Base-by-base conservation (phyloP, 768 basidiomycete genomes). In the Neoboletus brunneissimus region DNA sequence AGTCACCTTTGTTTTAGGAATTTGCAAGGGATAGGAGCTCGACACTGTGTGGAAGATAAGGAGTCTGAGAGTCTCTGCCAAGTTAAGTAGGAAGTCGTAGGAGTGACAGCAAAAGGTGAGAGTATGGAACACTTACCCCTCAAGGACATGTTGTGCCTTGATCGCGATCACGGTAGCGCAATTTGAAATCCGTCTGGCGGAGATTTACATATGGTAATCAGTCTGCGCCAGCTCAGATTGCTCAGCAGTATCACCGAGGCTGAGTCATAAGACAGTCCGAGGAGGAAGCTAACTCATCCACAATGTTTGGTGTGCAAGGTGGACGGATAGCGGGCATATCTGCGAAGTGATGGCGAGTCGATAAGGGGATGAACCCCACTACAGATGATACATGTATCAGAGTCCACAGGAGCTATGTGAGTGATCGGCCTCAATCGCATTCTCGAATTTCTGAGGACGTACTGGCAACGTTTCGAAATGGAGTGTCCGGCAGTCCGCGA, bases 121-220 rank as follows among this genome's bases (percentile, higher is more conserved):
- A 35, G n/a, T n/a, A n/a, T n/a, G n/a, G n/a, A n/a, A n/a, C n/a
- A n/a, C n/a, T n/a, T n/a, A 20, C 38, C 38, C 38, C 38, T 40
- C 20, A n/a, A 35, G 20, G 38, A 40, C 20, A 20, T 40, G 38
- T 4, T 18, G 37, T 38, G 18, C 37, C 37, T 13, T 13, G 32
- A 34, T 40, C n/a, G n/a, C 3, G 38, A 40, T n/a, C 38, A 41
- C 40, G 20, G n/a, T 61, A 16, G 29, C 11, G 11, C 7, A 40
- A 57, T 62, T 62, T 63, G 40, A 62, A 53, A 47, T 31, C 37
- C 9, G 37, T 29, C 13, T 23, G 11, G 31, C 41, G 45, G 45
- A 40, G 3, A 31, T 35, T 42, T 37, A 29, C 20, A n/a, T 57
- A 42, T 45, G 31, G 55, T n/a, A 62, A 34, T 38, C 13, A 20